Evolutionary conservation across 2,329 filamentous ascomycete species (phyloP).

Genomic region (Aspergillus brasiliensis): DNA sequence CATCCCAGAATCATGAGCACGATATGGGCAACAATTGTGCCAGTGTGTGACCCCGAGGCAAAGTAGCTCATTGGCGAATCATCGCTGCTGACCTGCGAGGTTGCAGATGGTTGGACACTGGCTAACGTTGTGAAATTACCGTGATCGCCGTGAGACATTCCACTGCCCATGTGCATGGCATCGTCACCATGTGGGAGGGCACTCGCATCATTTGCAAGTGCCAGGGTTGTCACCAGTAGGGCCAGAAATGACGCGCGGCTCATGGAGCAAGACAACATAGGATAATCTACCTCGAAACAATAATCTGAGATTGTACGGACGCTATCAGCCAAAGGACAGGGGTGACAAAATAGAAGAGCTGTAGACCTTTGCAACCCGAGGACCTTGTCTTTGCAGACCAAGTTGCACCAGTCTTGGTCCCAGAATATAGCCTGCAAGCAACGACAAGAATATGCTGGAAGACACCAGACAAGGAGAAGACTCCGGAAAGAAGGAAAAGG

Average conservation of each 20-base stretch:
- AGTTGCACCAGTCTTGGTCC: too few species aligned
- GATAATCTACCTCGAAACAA: neutral
- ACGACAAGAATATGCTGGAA: too few species aligned
- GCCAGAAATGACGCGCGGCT: neutral
- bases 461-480: too few species aligned
- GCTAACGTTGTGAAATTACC: too few species aligned
- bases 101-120: too few species aligned
- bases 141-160: slow-evolving; percentile 20
- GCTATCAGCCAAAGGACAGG: neutral
- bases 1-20: slow-evolving; percentile 70
- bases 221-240: slow-evolving; percentile 32
- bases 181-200: slow-evolving; percentile 39
- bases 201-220: slow-evolving; percentile 33
- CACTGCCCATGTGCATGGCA: slow-evolving; percentile 35
- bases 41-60: slow-evolving; percentile 41
- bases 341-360: neutral
- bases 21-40: slow-evolving; percentile 68
- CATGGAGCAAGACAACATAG: neutral
- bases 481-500: too few species aligned
- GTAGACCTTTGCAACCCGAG: too few species aligned
- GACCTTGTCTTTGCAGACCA: too few species aligned
- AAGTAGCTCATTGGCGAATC: slow-evolving; percentile 48
- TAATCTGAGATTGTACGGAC: neutral
- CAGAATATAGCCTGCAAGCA: too few species aligned
- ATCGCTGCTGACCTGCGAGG: slow-evolving; percentile 15